Evolutionary conservation across 495 filamentous ascomycete species (phyloP).

Genomic region (Neurospora hispaniola): DNA sequence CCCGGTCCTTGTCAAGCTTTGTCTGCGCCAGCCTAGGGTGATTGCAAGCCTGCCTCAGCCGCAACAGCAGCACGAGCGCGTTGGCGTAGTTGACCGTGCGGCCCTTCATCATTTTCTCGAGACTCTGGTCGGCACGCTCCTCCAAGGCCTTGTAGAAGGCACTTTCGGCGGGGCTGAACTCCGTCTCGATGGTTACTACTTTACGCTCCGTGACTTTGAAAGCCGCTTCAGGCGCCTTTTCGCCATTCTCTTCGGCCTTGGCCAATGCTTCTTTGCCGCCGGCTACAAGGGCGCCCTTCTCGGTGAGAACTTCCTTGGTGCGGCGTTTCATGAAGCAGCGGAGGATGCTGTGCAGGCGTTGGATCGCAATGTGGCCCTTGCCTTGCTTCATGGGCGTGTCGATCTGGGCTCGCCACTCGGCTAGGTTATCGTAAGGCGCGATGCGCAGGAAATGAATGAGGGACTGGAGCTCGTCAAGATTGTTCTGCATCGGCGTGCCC

Average conservation of each 20-base stretch:
- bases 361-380: conserved; percentile 78
- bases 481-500: conserved; percentile 95
- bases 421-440: conserved; percentile 73
- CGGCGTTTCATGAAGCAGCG: conserved; percentile 93
- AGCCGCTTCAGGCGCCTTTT: conserved; percentile 34
- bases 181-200: conserved; percentile 65
- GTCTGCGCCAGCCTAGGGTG: conserved; percentile 79
- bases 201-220: conserved; percentile 85
- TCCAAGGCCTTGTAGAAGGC: conserved; percentile 80
- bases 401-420: conserved; percentile 81
- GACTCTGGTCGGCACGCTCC: conserved; percentile 67
- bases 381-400: conserved; percentile 75
- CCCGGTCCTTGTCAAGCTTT: conserved; percentile 76
- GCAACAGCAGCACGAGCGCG: conserved; percentile 78
- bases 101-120: conserved; percentile 76
- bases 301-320: conserved; percentile 87
- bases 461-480: conserved; percentile 92
- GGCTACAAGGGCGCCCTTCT: conserved; percentile 63
- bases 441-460: conserved; percentile 89
- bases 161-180: conserved; percentile 71
- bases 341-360: conserved; percentile 70
- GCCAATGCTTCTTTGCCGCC: conserved; percentile 47
- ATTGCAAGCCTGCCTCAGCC: conserved; percentile 87
- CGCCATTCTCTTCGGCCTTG: conserved; percentile 38
- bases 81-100: conserved; percentile 38